Base-by-base conservation (phyloP, 2,329 filamentous ascomycete genomes). In the Colletotrichum sp. region DNA sequence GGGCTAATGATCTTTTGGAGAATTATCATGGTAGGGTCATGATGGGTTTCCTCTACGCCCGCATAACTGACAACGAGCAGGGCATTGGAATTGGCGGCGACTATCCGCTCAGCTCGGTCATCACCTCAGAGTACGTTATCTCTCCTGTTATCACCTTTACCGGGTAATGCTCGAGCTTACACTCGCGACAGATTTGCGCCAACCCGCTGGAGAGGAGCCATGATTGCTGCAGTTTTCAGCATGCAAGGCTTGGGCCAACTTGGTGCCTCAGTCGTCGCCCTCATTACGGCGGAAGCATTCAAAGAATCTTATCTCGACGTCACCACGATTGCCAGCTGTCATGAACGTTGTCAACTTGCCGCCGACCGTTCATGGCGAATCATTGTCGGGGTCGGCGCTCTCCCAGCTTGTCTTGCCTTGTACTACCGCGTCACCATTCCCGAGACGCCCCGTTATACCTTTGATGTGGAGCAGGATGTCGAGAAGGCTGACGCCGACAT, bases 181-280 rank as follows among this genome's bases (percentile, higher is more conserved):
- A 18, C 12, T 71, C 12, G n/a, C 26, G 6, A 15, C 78, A 92
- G 91, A 80, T 96, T 96, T 82, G 94, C 94, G 10, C 95, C 94
- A 4, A 96, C 94, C 15, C 92, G 93, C 80, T 96, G 94, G 92
- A 90, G 95, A 80, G 95, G 94, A 77, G 94, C 93, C 74, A 96
- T 97, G 93, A 94, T 97, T 88, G 94, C 93, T 13, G 90, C 93
- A 18, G 94, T 96, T 65, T 97, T 97, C 81, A 94, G 94, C 48
- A 96, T 96, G 94, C 95, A 97, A 81, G 94, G 94, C 64, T 87
- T 96, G 30, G 94, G 95, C n/a, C 94, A 96, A 81, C 91, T 96
- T 67, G 87, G 88, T 24, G 93, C 93, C 15, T 93, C 93, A 30
- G 86, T 96, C 7, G 89, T 96, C 24, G 92, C 94, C 15, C 86